Base-by-base conservation (phyloP, 768 basidiomycete genomes). In the Auricularia sp. region DNA sequence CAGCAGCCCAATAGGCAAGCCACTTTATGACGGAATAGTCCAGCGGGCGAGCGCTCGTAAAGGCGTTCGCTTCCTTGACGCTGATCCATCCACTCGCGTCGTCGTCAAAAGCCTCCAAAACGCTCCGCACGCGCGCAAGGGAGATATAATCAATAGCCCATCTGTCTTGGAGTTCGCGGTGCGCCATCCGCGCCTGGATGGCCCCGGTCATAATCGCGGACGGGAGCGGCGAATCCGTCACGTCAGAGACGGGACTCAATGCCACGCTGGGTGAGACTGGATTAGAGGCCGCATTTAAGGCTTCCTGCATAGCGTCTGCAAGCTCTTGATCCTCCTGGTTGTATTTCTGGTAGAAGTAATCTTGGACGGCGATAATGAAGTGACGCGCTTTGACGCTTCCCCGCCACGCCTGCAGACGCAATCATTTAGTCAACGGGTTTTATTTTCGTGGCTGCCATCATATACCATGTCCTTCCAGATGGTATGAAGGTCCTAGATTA, bases 381-480 rank as follows among this genome's bases (percentile, higher is more conserved):
- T 81, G 79, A 0, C 77, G 72, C 0, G 82, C 79, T 66, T 83
- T 82, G 43, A 83, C 82, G 65, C 76, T 82, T 6, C 80, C 77
- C 68, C 77, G 78, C 83, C 82, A 83, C 6, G 75, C 76, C 81
- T 83, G 47, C 43, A 29, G 29, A 29, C 29, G 29, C 29, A 29
- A 29, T 29, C 29, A 29, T 29, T 29, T 29, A 29, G 29, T 29
- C 29, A 29, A 29, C 29, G 29, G 29, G 29, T 29, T 29, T 29
- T 29, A 29, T 2, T 29, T 29, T 29, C 29, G 29, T 29, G 29
- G 29, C 29, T 29, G 29, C 29, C 29, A 29, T 29, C 29, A 29
- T 29, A 29, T 36, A 82, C 83, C 81, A 82, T 83, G 29, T 81
- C 79, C 69, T 79, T 81, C 83, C 83, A 84, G 1, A 84, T 72